Evolutionary conservation across 306 rosid genomes (phyloP).

Genomic region (Canavalia gladiata): DNA sequence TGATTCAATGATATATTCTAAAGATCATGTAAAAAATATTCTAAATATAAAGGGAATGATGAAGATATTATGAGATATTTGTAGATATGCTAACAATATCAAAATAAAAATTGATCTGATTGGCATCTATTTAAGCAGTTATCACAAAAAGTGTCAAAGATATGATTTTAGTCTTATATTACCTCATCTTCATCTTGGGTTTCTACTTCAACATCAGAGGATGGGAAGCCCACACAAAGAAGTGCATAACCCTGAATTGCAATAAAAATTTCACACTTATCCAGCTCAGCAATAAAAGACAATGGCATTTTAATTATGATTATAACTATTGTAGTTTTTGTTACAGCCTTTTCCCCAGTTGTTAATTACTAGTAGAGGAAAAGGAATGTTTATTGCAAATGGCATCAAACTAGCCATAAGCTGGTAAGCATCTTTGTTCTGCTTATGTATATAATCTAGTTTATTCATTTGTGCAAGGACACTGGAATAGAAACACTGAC

Average conservation of each 20-base stretch:
- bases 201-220: conserved; percentile 94
- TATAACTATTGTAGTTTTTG: background rate
- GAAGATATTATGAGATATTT: background rate
- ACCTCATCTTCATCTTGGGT: conserved; percentile 99
- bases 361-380: conserved; percentile 18
- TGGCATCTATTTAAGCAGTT: conserved; percentile 31
- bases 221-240: conserved; percentile 94
- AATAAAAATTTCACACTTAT: conserved; percentile 21
- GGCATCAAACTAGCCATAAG: conserved; percentile 21
- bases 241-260: conserved; percentile 94
- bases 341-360: conserved; percentile 18
- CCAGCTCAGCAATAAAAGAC: conserved; percentile 38
- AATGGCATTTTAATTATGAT: background rate
- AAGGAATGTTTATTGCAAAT: conserved; percentile 26
- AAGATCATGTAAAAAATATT: background rate
- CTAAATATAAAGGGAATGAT: background rate
- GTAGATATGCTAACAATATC: background rate
- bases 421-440: conserved; percentile 26
- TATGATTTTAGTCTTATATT: conserved; percentile 37
- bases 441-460: conserved; percentile 18
- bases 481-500: conserved; percentile 26
- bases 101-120: background rate
- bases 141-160: conserved; percentile 23
- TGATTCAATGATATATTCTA: conserved; percentile 14
- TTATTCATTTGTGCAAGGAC: conserved; percentile 20